These are phyloP conservation scores for Scedosporium apiospermum DNA, from an alignment of 2,329 filamentous ascomycete species.

Conservation along the genomic window DNA sequence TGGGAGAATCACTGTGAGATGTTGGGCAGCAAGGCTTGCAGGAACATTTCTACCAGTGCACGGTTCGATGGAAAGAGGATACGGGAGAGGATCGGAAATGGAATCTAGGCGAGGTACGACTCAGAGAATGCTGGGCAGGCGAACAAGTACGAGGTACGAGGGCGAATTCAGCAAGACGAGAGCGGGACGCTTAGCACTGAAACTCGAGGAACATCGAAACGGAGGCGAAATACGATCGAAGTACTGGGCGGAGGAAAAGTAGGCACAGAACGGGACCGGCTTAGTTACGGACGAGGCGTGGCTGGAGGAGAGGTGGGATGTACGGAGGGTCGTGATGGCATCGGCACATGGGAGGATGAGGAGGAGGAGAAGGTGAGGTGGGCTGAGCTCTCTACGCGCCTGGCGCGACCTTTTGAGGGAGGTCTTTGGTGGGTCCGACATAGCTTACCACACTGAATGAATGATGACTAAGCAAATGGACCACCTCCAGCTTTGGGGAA, in stretches of 20 bases:
- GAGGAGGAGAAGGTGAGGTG: neutral
- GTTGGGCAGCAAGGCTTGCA: neutral
- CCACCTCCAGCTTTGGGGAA: neutral
- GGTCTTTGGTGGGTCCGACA: too few species aligned
- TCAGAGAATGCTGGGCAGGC: too few species aligned
- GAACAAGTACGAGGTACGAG: too few species aligned
- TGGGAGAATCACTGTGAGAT: neutral
- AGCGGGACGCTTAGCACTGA: too few species aligned
- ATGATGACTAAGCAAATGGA: neutral
- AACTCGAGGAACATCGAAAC: neutral
- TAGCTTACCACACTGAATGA: neutral
- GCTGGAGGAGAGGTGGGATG: neutral
- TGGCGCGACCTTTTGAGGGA: neutral
- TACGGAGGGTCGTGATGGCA: neutral
- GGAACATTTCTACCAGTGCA: too few species aligned
- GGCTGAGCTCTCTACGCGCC: neutral
- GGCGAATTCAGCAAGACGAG: too few species aligned
- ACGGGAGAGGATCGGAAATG: too few species aligned
- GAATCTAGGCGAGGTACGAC: too few species aligned
- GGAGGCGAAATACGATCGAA: neutral
- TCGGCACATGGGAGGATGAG: neutral
- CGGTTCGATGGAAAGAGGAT: neutral
- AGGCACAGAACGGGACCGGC: neutral
- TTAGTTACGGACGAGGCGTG: neutral
- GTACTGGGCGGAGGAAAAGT: neutral